A percentile compares a stretch with the other conserved stretches of the same genome.
Conservation (phyloP, 208 protist genomes). For the Acanthamoeba divionensis region DNA sequence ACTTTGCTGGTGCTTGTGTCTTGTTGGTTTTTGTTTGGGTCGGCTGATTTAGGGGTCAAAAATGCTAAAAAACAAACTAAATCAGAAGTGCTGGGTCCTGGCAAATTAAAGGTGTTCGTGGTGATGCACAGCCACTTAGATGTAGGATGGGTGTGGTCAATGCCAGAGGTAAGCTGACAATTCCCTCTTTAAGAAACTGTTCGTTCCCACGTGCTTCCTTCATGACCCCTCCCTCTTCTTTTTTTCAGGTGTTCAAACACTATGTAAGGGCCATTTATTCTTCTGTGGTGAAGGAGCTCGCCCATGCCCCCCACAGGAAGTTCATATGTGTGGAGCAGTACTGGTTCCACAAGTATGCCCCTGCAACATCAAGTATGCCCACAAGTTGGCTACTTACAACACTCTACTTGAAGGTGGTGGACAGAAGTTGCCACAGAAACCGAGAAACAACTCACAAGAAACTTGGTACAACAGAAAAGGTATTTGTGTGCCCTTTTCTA, state of each 20-base stretch:
- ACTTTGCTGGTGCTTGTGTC: too few species aligned
- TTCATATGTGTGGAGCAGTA: constrained; percentile 47
- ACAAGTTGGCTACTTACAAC: too few species aligned
- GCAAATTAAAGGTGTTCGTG: not conserved
- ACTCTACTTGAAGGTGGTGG: not conserved
- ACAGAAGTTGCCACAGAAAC: not conserved
- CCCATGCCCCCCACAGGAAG: not conserved
- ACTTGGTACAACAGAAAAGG: too few species aligned
- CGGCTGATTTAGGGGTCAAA: too few species aligned
- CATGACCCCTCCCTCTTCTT: not conserved
- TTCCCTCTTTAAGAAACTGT: not conserved
- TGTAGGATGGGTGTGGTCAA: not conserved
- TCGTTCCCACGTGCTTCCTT: not conserved
- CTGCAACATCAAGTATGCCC: not conserved
- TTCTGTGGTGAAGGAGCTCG: not conserved
- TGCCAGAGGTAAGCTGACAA: not conserved
- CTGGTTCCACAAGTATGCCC: not conserved
- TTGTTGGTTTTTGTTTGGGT: too few species aligned
- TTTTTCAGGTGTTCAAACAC: not conserved
- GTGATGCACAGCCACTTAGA: not conserved
- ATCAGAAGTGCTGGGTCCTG: too few species aligned
- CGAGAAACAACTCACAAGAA: not conserved
- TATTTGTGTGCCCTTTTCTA: not conserved
- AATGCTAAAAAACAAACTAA: too few species aligned
- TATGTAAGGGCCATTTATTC: not conserved